Evolutionary conservation across 345 rosid genomes (phyloP).

Genomic region (Aquilaria sinensis): DNA sequence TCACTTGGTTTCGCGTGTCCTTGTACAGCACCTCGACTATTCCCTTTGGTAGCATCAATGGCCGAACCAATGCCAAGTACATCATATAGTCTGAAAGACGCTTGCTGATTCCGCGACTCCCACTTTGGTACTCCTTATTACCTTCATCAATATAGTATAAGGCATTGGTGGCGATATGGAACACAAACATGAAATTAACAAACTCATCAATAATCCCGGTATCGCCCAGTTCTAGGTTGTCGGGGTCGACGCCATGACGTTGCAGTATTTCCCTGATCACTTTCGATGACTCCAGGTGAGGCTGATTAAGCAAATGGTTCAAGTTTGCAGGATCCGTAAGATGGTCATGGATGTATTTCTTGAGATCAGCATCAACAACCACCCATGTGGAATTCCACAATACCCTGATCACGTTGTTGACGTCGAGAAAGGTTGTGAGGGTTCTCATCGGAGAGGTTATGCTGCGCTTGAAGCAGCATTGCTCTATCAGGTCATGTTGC

Average conservation of each 20-base stretch:
- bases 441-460: too few species aligned
- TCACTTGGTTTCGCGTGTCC: slow-evolving; percentile 20
- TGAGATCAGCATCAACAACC: neutral
- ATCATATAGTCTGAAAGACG: slow-evolving; percentile 36
- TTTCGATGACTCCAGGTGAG: too few species aligned
- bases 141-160: slow-evolving; percentile 12
- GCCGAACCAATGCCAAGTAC: slow-evolving; percentile 21
- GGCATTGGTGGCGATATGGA: slow-evolving; percentile 30
- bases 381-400: neutral
- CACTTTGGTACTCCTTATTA: neutral
- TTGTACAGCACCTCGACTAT: slow-evolving; percentile 20
- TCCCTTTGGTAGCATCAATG: slow-evolving; percentile 28
- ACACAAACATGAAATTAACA: slow-evolving; percentile 13
- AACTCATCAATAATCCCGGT: too few species aligned
- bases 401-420: neutral
- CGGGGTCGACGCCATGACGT: slow-evolving; percentile 9
- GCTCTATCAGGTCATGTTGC: slow-evolving; percentile 14
- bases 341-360: neutral
- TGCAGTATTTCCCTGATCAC: too few species aligned
- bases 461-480: slow-evolving; percentile 4
- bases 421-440: neutral
- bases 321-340: neutral
- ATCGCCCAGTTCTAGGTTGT: too few species aligned
- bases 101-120: slow-evolving; percentile 17
- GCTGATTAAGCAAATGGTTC: neutral